Percentiles rank a stretch among this genome's conserved stretches.
These are phyloP conservation scores for Monilinia laxa DNA, from an alignment of 2,329 filamentous ascomycete species.

Conservation along the genomic window DNA sequence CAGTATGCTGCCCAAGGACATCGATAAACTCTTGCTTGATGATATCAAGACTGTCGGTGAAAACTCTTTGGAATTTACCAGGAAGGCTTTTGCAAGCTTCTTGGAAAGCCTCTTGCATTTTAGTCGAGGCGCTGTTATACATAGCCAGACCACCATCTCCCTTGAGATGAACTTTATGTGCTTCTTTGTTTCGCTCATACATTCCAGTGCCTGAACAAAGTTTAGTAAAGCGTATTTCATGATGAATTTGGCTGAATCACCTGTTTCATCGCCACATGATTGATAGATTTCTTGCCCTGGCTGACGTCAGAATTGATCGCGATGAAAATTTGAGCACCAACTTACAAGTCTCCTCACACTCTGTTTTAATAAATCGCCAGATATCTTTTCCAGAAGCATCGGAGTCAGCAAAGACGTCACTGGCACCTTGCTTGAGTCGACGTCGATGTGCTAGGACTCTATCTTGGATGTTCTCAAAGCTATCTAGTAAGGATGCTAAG, in stretches of 20 bases:
- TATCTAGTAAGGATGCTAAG: background rate
- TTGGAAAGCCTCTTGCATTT: background rate
- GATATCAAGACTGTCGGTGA: background rate
- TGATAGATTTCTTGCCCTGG: background rate
- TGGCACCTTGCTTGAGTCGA: background rate
- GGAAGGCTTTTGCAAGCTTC: background rate
- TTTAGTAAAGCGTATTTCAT: background rate
- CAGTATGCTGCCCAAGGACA: background rate
- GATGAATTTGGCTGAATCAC: background rate
- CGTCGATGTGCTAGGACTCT: background rate
- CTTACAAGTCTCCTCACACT: slow-evolving; percentile 5
- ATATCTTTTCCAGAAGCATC: background rate
- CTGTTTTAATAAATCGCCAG: background rate
- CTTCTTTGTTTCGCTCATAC: background rate
- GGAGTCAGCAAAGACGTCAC: background rate
- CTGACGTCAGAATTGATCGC: background rate
- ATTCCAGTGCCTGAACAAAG: background rate
- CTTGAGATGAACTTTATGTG: background rate
- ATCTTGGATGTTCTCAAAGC: background rate
- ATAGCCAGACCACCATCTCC: background rate
- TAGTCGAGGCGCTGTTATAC: background rate
- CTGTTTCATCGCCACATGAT: background rate
- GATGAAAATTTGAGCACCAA: background rate
- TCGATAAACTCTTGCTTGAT: background rate
- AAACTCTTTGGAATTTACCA: background rate